Conservation (phyloP, 768 basidiomycete species). For the Lentinula sp. region DNA sequence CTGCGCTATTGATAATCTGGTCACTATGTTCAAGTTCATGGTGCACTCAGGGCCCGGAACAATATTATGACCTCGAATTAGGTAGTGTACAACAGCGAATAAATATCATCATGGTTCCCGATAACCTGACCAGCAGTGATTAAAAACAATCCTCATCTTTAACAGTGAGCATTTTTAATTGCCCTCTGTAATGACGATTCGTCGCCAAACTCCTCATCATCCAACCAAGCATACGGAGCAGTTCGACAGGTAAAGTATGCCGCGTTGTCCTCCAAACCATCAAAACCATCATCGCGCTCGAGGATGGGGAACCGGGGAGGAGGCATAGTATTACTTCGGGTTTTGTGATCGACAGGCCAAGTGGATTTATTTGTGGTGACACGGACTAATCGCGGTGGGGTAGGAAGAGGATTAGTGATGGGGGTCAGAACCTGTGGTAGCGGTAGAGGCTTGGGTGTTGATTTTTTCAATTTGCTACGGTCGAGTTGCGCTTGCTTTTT, state of each 20-base stretch:
- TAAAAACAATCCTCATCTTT: background rate
- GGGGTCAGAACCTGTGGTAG: background rate
- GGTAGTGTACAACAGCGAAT: background rate
- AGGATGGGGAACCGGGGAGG: background rate
- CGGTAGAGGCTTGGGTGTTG: background rate
- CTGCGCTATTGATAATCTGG: no score
- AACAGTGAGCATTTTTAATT: background rate
- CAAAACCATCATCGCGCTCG: background rate
- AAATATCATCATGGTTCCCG: background rate
- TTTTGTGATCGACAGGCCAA: background rate
- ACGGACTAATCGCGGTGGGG: background rate
- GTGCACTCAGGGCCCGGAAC: no score
- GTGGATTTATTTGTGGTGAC: background rate
- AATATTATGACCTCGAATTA: background rate
- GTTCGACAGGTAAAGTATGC: constrained; percentile 1
- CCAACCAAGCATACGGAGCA: background rate
- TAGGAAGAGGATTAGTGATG: constrained; percentile 3
- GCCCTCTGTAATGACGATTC: background rate
- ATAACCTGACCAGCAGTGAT: background rate
- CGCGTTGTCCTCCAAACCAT: background rate
- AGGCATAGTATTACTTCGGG: background rate
- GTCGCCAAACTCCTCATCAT: background rate
- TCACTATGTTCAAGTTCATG: no score
- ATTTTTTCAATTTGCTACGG: background rate
- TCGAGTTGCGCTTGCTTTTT: background rate